A percentile compares a stretch with the other conserved stretches of the same genome.
Evolutionary conservation across 805 yeast species (phyloP).

Genomic region (Yarrowia osloensis): DNA sequence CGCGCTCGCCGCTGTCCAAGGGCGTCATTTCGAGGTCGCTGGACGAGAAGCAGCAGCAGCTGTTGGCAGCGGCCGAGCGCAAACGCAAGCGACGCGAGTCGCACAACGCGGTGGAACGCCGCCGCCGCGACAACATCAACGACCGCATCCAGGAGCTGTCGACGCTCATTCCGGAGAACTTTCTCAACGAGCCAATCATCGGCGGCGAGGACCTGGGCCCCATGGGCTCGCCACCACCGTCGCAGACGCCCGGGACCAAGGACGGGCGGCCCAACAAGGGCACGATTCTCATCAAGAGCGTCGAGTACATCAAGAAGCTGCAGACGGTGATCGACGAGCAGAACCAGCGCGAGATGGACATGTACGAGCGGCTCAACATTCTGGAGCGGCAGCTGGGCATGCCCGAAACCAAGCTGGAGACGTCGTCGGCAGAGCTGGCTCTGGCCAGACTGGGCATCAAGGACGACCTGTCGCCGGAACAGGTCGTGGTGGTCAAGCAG

Average conservation of each 20-base stretch:
- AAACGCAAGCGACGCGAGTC: slow-evolving; percentile 78
- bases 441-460: slow-evolving; percentile 65
- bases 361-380: slow-evolving; percentile 59
- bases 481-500: slow-evolving; percentile 11
- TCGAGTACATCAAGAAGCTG: slow-evolving; percentile 73
- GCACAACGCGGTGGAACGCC: slow-evolving; percentile 91
- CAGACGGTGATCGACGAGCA: slow-evolving; percentile 66
- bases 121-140: slow-evolving; percentile 87
- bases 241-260: slow-evolving; percentile 34
- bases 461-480: slow-evolving; percentile 19
- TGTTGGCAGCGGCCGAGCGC: slow-evolving; percentile 63
- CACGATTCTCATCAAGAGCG: slow-evolving; percentile 71
- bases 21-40: slow-evolving; percentile 29
- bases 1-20: slow-evolving; percentile 20
- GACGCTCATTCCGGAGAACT: slow-evolving; percentile 65
- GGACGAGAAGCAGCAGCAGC: slow-evolving; percentile 35
- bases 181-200: slow-evolving; percentile 34
- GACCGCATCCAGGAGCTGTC: slow-evolving; percentile 86
- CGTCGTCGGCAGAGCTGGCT: slow-evolving; percentile 79
- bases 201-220: slow-evolving; percentile 30
- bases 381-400: slow-evolving; percentile 51
- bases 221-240: slow-evolving; percentile 32
- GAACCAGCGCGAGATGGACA: slow-evolving; percentile 76
- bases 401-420: slow-evolving; percentile 50
- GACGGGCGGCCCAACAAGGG: slow-evolving; percentile 84